Evolutionary conservation across 176 grass and related monocot species (phyloP).

Genomic region (Ananas comosus): DNA sequence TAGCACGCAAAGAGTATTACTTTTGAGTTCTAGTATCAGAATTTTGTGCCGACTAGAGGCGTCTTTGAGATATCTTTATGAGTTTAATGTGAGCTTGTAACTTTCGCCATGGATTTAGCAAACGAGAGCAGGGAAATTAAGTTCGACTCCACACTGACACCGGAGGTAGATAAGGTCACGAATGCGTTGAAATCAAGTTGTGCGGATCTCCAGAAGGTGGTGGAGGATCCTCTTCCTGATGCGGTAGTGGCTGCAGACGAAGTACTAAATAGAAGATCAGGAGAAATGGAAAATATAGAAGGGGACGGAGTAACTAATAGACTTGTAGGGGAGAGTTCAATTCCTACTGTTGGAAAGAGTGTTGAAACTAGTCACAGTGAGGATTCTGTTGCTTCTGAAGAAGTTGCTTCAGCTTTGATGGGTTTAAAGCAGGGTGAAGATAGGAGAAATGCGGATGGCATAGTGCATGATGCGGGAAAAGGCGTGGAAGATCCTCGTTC

Average conservation of each 20-base stretch:
- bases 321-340: neutral
- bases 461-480: neutral
- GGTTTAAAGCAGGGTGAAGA: neutral
- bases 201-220: slow-evolving; percentile 29
- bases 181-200: slow-evolving; percentile 41
- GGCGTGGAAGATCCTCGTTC: neutral
- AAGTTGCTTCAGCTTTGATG: neutral
- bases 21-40: no score
- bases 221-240: slow-evolving; percentile 46
- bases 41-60: no score
- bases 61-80: no score
- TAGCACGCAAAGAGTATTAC: no score
- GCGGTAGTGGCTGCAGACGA: slow-evolving; percentile 37
- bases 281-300: slow-evolving; percentile 9
- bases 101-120: slow-evolving; percentile 12
- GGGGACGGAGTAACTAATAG: slow-evolving; percentile 11
- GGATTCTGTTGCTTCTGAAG: neutral
- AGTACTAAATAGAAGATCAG: slow-evolving; percentile 27
- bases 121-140: neutral
- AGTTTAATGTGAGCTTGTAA: slow-evolving; percentile 6
- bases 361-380: neutral
- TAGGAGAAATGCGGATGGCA: neutral
- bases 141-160: slow-evolving; percentile 22
- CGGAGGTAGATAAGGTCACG: slow-evolving; percentile 33
- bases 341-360: neutral